Evolutionary conservation across 2,329 filamentous ascomycete genomes (phyloP).

Genomic region (Beauveria sp.): DNA sequence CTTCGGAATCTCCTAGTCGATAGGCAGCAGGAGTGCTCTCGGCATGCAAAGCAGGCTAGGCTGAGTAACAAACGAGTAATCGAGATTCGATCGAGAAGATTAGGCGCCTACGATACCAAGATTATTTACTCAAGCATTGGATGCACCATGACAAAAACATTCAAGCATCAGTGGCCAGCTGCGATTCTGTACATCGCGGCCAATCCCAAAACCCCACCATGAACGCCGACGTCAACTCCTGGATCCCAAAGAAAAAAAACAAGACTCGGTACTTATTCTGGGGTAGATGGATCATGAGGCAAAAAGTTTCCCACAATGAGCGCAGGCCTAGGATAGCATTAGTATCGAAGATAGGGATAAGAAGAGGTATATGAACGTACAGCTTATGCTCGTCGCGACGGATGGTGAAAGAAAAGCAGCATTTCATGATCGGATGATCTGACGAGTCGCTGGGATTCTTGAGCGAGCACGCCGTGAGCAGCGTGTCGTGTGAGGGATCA

Average conservation of each 20-base stretch:
- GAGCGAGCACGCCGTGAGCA: constrained; percentile 85
- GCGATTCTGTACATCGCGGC: no score
- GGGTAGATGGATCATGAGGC: constrained; percentile 60
- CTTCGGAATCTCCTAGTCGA: not conserved
- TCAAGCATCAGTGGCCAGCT: no score
- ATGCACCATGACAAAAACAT: no score
- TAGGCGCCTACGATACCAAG: no score
- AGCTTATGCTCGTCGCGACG: constrained; percentile 91
- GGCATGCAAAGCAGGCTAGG: not conserved
- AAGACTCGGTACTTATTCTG: constrained; percentile 7
- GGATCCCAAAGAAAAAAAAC: not conserved
- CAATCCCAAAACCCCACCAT: not conserved
- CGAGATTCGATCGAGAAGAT: no score
- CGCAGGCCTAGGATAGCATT: constrained; percentile 62
- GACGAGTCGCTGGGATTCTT: constrained; percentile 70
- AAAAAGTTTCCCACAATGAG: constrained; percentile 96
- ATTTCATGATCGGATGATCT: constrained; percentile 69
- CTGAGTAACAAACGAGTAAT: not conserved
- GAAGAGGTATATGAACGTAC: constrained; percentile 47
- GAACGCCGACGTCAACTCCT: not conserved
- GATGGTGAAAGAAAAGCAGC: constrained; percentile 97
- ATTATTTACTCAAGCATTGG: no score
- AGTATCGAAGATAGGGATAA: constrained; percentile 20
- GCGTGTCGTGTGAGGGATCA: constrained; percentile 85
- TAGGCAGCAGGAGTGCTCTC: not conserved